These are phyloP conservation scores for Suillus subalutaceus DNA, from an alignment of 768 basidiomycete species.

Conservation along the genomic window DNA sequence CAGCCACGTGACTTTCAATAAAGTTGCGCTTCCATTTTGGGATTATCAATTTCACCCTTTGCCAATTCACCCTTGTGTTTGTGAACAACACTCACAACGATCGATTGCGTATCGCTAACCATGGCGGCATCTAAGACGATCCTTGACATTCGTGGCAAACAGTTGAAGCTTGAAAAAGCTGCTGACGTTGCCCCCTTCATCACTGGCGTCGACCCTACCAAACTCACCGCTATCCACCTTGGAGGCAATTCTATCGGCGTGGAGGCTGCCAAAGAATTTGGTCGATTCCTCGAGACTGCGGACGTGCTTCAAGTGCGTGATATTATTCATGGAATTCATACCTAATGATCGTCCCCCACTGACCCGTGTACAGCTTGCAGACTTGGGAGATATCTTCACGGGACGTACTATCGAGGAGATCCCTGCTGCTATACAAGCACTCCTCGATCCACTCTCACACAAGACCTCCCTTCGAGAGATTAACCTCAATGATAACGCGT, in stretches of 20 bases:
- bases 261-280: constrained; percentile 84
- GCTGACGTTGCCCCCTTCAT: constrained; percentile 79
- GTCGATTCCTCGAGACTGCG: constrained; percentile 73
- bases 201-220: constrained; percentile 58
- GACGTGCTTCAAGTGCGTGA: constrained; percentile 65
- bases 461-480: constrained; percentile 84
- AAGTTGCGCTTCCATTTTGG: constrained; percentile 17
- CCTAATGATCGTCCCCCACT: constrained; percentile 11
- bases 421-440: constrained; percentile 81
- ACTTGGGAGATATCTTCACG: constrained; percentile 98
- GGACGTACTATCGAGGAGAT: constrained; percentile 96
- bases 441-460: constrained; percentile 85
- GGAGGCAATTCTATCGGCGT: constrained; percentile 95
- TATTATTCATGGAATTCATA: background rate
- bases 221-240: constrained; percentile 86
- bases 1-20: constrained; percentile 24
- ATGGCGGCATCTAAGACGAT: constrained; percentile 25
- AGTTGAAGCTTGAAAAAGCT: constrained; percentile 76
- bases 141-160: constrained; percentile 32
- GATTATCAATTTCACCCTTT: constrained; percentile 22
- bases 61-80: background rate
- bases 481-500: constrained; percentile 94
- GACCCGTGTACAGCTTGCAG: constrained; percentile 66
- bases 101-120: constrained; percentile 5
- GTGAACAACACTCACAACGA: background rate